Evolutionary conservation across 306 rosid genomes (phyloP), one percentile per base, ranked within the genome.

Genomic region (Trifolium subterraneum): DNA sequence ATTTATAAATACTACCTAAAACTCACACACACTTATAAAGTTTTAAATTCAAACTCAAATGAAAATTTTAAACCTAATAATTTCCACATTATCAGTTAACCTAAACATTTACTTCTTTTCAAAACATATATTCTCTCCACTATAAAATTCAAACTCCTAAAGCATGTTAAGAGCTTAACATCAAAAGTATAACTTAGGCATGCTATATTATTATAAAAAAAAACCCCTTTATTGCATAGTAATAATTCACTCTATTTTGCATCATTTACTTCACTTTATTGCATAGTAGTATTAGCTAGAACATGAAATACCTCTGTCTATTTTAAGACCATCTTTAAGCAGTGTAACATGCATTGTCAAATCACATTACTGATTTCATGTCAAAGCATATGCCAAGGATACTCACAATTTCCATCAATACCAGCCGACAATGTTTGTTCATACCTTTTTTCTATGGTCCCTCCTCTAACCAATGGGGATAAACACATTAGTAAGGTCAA

Each of bases 301-400:
- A 12, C 50, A 44, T 44, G 50, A 44, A 13, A 13, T 44, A 16
- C 15, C n/a, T 44, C n/a, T 13, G 7, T 44, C 50, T 44, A 16
- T 44, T 44, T 44, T 44, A 14, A 44, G 7, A 44, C 50, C 50
- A 44, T 10, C 44, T 39, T 39, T 2, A 8, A 44, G 13, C 16
- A 13, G 50, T 44, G n/a, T 44, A 44, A 50, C 56, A 50, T 50
- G 23, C 23, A 50, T n/a, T 16, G 23, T 8, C 22, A 50, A 50
- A 50, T 19, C 10, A 50, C 23, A 50, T 50, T 54, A 54, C 5
- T 54, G 15, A 54, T 54, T 67, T 25, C 68, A 13, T 76, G 62
- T 63, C 58, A 55, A 13, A 12, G 68, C 45, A 66, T 78, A 66
- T 78, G 72, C 25, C 12, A 47, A 11, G 35, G 6, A 62, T 62